phyloP scores from a whole-genome alignment of 129 eudicot genomes.

The Flaveria linearis region DNA sequence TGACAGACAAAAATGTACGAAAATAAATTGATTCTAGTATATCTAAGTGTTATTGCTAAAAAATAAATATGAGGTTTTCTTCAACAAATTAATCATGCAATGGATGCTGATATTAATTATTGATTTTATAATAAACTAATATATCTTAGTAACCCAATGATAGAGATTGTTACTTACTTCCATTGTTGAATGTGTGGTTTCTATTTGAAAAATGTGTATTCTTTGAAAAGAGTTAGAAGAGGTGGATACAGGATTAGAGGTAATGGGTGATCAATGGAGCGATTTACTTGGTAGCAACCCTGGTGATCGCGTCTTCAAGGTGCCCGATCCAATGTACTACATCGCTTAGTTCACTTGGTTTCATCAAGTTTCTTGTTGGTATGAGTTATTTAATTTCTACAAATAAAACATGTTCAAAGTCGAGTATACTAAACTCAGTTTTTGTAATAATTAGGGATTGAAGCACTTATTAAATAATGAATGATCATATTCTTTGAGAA shows the following conservation, averaged over 20 bases:
- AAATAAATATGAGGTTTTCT: too few species aligned
- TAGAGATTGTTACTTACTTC: too few species aligned
- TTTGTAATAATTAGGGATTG: background rate
- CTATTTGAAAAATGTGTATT: too few species aligned
- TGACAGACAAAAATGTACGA: too few species aligned
- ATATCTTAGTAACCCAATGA: too few species aligned
- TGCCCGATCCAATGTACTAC: constrained; percentile 55
- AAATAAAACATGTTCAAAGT: constrained; percentile 6
- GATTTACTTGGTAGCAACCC: constrained; percentile 40
- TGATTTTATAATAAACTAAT: too few species aligned
- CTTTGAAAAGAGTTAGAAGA: constrained; percentile 33
- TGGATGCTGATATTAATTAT: too few species aligned
- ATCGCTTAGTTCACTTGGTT: constrained; percentile 13
- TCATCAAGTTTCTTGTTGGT: background rate
- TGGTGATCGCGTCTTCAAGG: constrained; percentile 44
- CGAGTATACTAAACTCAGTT: background rate
- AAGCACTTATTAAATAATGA: background rate
- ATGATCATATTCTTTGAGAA: too few species aligned
- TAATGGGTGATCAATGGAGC: constrained; percentile 69
- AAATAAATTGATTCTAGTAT: too few species aligned
- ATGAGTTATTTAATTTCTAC: background rate
- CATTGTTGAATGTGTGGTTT: too few species aligned
- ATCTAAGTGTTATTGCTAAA: too few species aligned
- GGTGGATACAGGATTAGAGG: constrained; percentile 53
- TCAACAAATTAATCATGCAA: too few species aligned